Percentiles rank a stretch among this genome's conserved stretches.
These are phyloP conservation scores for Mollisiaceae sp. DNA, from an alignment of 2,329 filamentous ascomycete species.

Conservation along the genomic window DNA sequence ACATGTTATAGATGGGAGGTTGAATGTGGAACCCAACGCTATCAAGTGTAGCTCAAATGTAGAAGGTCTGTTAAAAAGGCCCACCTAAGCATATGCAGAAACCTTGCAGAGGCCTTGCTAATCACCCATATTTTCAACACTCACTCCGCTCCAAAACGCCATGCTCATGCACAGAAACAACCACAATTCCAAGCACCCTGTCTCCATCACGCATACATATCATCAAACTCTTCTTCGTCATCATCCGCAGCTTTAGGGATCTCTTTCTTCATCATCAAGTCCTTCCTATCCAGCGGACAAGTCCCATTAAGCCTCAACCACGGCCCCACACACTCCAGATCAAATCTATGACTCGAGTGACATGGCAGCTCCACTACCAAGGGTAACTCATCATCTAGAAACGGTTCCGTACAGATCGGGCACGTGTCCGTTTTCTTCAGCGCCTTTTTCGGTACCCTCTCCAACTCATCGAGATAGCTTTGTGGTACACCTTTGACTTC, in stretches of 20 bases:
- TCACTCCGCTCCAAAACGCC: constrained; percentile 29
- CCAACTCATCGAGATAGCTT: constrained; percentile 63
- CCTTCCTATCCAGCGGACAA: constrained; percentile 67
- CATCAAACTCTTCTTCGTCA: constrained; percentile 53
- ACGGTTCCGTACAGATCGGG: constrained; percentile 67
- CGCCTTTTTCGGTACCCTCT: constrained; percentile 59
- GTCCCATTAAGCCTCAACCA: constrained; percentile 69
- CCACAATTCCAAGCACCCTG: not conserved
- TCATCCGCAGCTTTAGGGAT: constrained; percentile 50
- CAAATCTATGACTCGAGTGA: constrained; percentile 61
- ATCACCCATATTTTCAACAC: constrained; percentile 4
- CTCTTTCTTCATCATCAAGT: constrained; percentile 61
- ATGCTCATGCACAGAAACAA: constrained; percentile 21
- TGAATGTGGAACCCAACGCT: not conserved
- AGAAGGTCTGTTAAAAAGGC: not conserved
- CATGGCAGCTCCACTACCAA: constrained; percentile 70
- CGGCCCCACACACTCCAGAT: constrained; percentile 70
- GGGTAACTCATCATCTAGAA: constrained; percentile 65
- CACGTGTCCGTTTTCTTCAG: constrained; percentile 58
- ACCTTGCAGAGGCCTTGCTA: not conserved
- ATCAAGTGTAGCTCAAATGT: not conserved
- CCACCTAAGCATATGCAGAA: not conserved
- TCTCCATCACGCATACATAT: constrained; percentile 49
- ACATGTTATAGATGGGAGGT: not conserved
- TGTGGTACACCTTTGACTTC: constrained; percentile 61